Base-by-base conservation (phyloP, 2,329 filamentous ascomycete species). In the Podosphaera leucotricha region DNA sequence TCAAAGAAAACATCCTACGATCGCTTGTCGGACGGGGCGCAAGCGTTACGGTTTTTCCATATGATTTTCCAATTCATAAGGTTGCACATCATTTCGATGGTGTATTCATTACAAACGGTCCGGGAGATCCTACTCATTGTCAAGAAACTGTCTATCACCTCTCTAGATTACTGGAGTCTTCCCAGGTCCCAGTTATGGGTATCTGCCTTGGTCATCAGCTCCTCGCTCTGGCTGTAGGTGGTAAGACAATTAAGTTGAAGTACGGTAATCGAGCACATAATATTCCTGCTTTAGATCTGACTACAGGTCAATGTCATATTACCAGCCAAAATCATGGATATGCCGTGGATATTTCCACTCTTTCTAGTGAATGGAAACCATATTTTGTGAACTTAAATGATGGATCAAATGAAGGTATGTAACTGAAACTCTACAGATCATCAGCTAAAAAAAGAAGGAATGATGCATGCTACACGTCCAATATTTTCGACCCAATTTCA, bases 401-500 rank as follows among this genome's bases (percentile, higher is more conserved):
- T 55, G 82, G 83, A 54, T 94, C 83, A 64, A 98, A 98, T 62
- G 90, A 98, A 66, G n/a, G n/a, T n/a, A n/a, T n/a, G n/a, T n/a
- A n/a, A n/a, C n/a, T n/a, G n/a, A n/a, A n/a, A n/a, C n/a, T n/a
- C n/a, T n/a, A n/a, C n/a, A n/a, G n/a, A n/a, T n/a, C n/a, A n/a
- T n/a, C 13, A 18, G 42, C 47, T 54, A 45, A 53, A 47, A 57
- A 19, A 43, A 43, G 24, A 38, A 66, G 90, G 90, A 64, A 94
- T 98, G 58, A 79, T 86, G 62, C 85, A 95, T 61, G 66, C 72
- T 41, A 72, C 67, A 60, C 80, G 77, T 57, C 90, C 90, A 43
- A 92, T 87, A 66, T 98, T 98, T 70, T 94, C 85, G 67, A 90
- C 95, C n/a, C 90, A 98, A 60, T 98, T 98, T 66, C 90, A 98